Percentiles rank a stretch among this genome's conserved stretches.
These are phyloP conservation scores for Sporothrix pseudoabietina DNA, from an alignment of 2,329 filamentous ascomycete genomes.

Conservation along the genomic window DNA sequence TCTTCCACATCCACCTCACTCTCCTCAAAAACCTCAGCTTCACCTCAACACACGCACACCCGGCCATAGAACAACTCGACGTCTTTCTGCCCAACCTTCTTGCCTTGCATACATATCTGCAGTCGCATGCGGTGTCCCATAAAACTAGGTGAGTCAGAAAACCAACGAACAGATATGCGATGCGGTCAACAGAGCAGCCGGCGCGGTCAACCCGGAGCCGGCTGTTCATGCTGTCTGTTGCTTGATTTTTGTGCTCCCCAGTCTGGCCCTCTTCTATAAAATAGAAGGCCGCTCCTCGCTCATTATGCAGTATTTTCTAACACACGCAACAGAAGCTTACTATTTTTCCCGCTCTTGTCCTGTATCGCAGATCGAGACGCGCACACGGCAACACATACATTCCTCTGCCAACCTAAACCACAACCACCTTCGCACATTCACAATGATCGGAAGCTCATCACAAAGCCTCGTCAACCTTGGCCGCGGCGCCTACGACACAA, in stretches of 20 bases:
- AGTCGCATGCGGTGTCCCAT: constrained; percentile 28
- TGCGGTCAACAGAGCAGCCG: constrained; percentile 25
- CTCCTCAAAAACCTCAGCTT: not conserved
- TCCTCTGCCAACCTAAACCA: not conserved
- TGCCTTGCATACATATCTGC: constrained; percentile 21
- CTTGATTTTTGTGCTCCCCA: not conserved
- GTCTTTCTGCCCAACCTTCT: constrained; percentile 25
- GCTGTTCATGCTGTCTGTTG: not conserved
- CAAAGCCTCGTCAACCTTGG: constrained; percentile 42
- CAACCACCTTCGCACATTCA: constrained; percentile 32
- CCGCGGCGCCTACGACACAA: constrained; percentile 45
- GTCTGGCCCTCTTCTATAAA: constrained; percentile 2
- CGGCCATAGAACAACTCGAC: not conserved
- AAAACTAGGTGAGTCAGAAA: constrained; percentile 29
- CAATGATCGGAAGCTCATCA: constrained; percentile 42
- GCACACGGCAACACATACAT: constrained; percentile 16
- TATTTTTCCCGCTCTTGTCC: not conserved
- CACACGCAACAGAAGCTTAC: not conserved
- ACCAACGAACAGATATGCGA: constrained; percentile 12
- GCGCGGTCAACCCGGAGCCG: not conserved
- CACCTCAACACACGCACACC: not conserved
- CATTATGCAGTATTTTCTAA: not conserved
- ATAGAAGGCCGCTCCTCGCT: not conserved
- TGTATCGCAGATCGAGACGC: constrained; percentile 14
- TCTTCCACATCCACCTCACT: not conserved